These are phyloP conservation scores for Rostrohypoxylon terebratum DNA, from an alignment of 495 filamentous ascomycete species.

Conservation along the genomic window DNA sequence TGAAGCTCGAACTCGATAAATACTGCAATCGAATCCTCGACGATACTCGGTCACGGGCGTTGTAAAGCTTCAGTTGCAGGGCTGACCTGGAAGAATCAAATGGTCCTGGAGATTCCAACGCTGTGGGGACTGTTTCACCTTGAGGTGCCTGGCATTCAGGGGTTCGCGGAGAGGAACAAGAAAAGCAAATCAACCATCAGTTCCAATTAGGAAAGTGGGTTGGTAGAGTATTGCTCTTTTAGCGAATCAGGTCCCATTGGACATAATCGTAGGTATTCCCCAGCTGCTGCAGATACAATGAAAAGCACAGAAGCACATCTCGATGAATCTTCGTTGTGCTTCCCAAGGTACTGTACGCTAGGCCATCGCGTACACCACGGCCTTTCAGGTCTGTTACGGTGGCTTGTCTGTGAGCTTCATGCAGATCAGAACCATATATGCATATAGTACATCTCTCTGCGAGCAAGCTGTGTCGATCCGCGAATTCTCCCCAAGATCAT, in stretches of 20 bases:
- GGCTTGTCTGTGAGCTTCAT: slow-evolving; percentile 2
- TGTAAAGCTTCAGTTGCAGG: neutral
- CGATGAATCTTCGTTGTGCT: slow-evolving; percentile 15
- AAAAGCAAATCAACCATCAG: neutral
- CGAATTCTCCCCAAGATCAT: slow-evolving; percentile 3
- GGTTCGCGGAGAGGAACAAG: slow-evolving; percentile 10
- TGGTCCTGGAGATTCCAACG: slow-evolving; percentile 5
- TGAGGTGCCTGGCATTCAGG: slow-evolving; percentile 17
- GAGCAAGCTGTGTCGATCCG: neutral
- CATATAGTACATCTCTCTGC: neutral
- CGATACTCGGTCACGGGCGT: neutral
- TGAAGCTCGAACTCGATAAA: neutral
- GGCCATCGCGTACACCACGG: neutral
- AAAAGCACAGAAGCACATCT: slow-evolving; percentile 22
- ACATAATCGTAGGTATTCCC: slow-evolving; percentile 11
- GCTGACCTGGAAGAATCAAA: slow-evolving; percentile 8
- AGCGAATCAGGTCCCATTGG: slow-evolving; percentile 18
- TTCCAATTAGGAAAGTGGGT: slow-evolving; percentile 26
- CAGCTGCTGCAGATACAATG: slow-evolving; percentile 17
- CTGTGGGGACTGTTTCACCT: slow-evolving; percentile 28
- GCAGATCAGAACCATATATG: neutral
- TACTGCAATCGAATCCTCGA: neutral
- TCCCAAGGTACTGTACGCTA: neutral
- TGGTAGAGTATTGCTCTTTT: neutral
- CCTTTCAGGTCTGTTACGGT: slow-evolving; percentile 1